Evolutionary conservation across 257 asterid species (phyloP), one percentile per base, ranked within the genome.

Genomic region (Petunia axillaris): DNA sequence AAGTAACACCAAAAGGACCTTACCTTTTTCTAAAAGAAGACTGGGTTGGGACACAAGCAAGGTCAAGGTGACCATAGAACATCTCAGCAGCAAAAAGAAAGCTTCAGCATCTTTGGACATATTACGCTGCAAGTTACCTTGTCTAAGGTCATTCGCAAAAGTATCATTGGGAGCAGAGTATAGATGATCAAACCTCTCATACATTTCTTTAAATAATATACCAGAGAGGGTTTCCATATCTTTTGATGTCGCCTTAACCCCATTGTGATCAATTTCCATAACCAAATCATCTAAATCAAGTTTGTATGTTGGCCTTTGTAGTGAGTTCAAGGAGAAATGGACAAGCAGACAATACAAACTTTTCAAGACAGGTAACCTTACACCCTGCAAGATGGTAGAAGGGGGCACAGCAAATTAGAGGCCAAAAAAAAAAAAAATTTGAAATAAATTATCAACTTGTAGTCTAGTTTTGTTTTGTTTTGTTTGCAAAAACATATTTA

Each of bases 31-130:
- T 87, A 84, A 77, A 65, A 90, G 55, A 86, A 64, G 68, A 62
- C 74, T 82, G 60, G 71, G 87, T 54, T 82, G 79, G 59, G 59
- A 79, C 60, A 44, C 87, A n/a, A 84, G 85, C 87, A 93, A 80
- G 80, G 75, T 76, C 82, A 93, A 80, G 63, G 89, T 87, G 41
- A 88, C 66, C 86, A 95, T 80, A 83, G 97, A 90, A 81, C 99
- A 93, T 87, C 98, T 89, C 77, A 93, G 82, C 60, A 93, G 83
- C 87, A 90, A 82, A 75, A 43, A 85, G 78, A 91, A 62, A 48
- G 86, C 87, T 83, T 88, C 97, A 65, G 85, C 84, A 6, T 79
- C 83, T 59, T 78, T 74, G 71, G 81, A 68, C 48, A 86, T 74
- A 68, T 71, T 79, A 52, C 36, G 80, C 73, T 13, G 73, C 75